Base-by-base conservation (phyloP, 1,284 basidiomycete genomes). In the Pyrrhoderma lamaoense region DNA sequence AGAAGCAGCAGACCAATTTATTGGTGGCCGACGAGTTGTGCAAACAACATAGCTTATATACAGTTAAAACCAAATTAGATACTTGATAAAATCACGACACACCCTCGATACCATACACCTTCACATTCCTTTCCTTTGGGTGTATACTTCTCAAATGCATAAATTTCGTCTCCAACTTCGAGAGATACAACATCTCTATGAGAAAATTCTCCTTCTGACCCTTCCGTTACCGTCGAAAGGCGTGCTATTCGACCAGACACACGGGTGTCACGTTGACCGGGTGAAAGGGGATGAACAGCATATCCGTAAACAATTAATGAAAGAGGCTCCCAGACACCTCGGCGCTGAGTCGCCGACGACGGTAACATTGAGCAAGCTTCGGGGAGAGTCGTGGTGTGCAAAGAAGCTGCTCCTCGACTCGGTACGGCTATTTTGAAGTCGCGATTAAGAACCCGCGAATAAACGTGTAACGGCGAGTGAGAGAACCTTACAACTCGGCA, bases 111-210 rank as follows among this genome's bases (percentile, higher is more conserved):
- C 91, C 91, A 94, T 8, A 84, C 67, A 21, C 82, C 82, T 51
- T 90, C 86, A 13, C 79, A 79, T 59, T 86, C 84, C 62, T 83
- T 86, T 56, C 74, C 77, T 54, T 70, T 73, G 22, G 84, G 85
- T 0, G 76, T 82, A 65, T 91, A 93, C 64, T 85, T 85, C 69
- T 96, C 93, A 62, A 96, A 95, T 21, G 93, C 92, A 70, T 97
- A 97, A 36, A 98, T 85, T 65, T 97, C 94, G 65, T 97, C 94
- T 47, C 95, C 95, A 19, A 97, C 85, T 58, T 90, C 88, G 47
- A 90, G 73, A 14, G 80, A 77, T 34, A 89, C 87, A n/a, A 89
- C 82, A 55, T 89, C 85, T 52, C 79, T 74, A 67, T 85, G 76
- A 0, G 76, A 72, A 34, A 75, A 70, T 49, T 79, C 74, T 44